Evolutionary conservation across 441 rosid genomes (phyloP).

Genomic region (Adansonia rubrostipa): DNA sequence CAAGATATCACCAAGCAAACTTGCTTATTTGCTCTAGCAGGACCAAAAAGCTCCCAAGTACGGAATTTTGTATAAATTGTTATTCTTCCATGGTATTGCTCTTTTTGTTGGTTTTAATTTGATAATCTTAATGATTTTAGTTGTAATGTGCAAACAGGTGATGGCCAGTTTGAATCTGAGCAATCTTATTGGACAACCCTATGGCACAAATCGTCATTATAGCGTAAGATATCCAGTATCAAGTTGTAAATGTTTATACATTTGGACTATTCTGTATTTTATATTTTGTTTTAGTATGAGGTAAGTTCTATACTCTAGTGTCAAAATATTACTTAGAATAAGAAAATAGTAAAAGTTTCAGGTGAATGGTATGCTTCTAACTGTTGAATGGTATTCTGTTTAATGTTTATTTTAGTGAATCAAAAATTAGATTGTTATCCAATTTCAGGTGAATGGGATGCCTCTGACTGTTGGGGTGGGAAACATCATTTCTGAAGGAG

Average conservation of each 20-base stretch:
- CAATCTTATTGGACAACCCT: conserved; percentile 76
- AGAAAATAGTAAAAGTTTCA: not conserved
- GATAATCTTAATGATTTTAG: conserved; percentile 25
- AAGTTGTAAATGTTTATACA: conserved; percentile 4
- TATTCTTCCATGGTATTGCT: conserved; percentile 23
- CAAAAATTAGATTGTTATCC: conserved; percentile 6
- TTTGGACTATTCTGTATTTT: not conserved
- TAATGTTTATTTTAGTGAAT: conserved; percentile 17
- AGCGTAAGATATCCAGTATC: conserved; percentile 51
- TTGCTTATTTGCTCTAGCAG: conserved; percentile 63
- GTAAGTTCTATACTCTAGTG: not conserved
- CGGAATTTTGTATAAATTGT: conserved; percentile 31
- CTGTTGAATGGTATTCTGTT: not conserved
- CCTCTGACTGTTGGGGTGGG: conserved; percentile 70
- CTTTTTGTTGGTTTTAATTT: conserved; percentile 9
- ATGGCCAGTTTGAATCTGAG: conserved; percentile 64
- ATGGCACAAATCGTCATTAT: conserved; percentile 77
- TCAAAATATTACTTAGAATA: not conserved
- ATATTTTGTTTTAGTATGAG: conserved; percentile 4
- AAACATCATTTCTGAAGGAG: conserved; percentile 63
- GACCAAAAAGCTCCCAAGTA: conserved; percentile 73
- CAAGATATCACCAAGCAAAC: conserved; percentile 81
- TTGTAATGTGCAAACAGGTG: conserved; percentile 47
- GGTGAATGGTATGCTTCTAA: too few species aligned
- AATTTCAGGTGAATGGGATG: conserved; percentile 68